Conservation (phyloP, 148 eudicot species). For the Rhododendron molle region DNA sequence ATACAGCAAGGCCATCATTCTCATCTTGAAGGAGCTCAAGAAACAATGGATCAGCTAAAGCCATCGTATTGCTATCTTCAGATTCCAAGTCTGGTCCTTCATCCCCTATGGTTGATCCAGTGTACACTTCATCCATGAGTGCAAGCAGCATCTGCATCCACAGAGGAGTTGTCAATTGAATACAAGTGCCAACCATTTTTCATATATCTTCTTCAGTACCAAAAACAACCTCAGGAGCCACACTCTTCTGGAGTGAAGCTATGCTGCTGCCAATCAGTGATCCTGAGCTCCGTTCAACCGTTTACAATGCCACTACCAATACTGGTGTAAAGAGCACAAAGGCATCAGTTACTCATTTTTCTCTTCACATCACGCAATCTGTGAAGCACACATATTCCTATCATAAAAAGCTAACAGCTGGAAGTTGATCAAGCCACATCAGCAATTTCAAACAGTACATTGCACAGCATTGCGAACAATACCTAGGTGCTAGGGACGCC, state of each 20-base stretch:
- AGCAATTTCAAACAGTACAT: background rate
- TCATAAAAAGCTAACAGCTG: slow-evolving; percentile 2
- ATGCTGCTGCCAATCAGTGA: slow-evolving; percentile 86
- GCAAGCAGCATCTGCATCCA: slow-evolving; percentile 89
- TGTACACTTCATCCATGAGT: slow-evolving; percentile 99
- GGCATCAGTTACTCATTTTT: slow-evolving; percentile 1
- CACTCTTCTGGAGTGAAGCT: slow-evolving; percentile 91
- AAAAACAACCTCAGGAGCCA: slow-evolving; percentile 83
- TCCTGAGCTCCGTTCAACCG: slow-evolving; percentile 88
- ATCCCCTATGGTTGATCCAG: slow-evolving; percentile 94
- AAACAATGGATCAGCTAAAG: slow-evolving; percentile 84
- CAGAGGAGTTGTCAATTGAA: slow-evolving; percentile 4
- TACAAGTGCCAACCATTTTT: background rate
- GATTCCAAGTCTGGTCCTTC: slow-evolving; percentile 96
- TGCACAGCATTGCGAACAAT: background rate
- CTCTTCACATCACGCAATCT: background rate
- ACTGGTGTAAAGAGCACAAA: slow-evolving; percentile 33
- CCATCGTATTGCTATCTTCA: slow-evolving; percentile 77
- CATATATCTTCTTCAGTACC: slow-evolving; percentile 9
- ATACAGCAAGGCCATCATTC: slow-evolving; percentile 96
- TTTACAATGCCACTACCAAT: slow-evolving; percentile 90
- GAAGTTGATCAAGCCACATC: background rate
- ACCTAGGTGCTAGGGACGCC: background rate
- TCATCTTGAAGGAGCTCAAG: slow-evolving; percentile 98
- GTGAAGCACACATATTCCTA: background rate